Evolutionary conservation across 176 grass and related monocot species (phyloP).

Genomic region (Eragrostis nindensis): DNA sequence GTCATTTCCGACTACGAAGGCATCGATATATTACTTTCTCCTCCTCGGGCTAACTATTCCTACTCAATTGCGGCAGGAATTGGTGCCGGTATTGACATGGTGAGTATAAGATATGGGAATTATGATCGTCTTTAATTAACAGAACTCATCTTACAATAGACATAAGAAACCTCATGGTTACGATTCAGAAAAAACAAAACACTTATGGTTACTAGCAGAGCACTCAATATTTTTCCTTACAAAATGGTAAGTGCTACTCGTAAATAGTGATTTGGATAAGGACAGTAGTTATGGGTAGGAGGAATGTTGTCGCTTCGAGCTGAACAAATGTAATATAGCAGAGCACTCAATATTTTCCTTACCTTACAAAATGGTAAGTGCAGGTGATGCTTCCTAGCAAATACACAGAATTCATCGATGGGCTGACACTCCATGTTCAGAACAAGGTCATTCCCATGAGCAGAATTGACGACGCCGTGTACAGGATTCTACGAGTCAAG

Average conservation of each 20-base stretch:
- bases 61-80: constrained; percentile 63
- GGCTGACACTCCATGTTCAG: constrained; percentile 56
- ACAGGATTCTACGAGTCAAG: constrained; percentile 74
- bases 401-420: constrained; percentile 63
- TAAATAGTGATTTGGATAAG: too few relatives aligned
- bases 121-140: neutral
- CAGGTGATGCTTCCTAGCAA: constrained; percentile 72
- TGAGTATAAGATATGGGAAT: constrained; percentile 16
- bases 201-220: neutral
- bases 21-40: constrained; percentile 64
- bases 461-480: constrained; percentile 74
- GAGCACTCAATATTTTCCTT: too few relatives aligned
- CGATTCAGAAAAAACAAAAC: too few relatives aligned
- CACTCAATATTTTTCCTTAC: neutral
- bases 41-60: constrained; percentile 58
- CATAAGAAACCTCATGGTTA: too few relatives aligned
- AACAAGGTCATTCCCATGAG: constrained; percentile 72
- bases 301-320: too few relatives aligned
- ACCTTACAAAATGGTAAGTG: too few relatives aligned
- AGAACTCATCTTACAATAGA: too few relatives aligned
- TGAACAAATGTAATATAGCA: too few relatives aligned
- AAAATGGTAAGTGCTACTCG: too few relatives aligned
- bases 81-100: constrained; percentile 75
- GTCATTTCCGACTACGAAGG: constrained; percentile 74
- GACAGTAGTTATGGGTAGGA: too few relatives aligned